phyloP scores from a whole-genome alignment of 176 grass and related monocot species.

The Microstegium vimineum region DNA sequence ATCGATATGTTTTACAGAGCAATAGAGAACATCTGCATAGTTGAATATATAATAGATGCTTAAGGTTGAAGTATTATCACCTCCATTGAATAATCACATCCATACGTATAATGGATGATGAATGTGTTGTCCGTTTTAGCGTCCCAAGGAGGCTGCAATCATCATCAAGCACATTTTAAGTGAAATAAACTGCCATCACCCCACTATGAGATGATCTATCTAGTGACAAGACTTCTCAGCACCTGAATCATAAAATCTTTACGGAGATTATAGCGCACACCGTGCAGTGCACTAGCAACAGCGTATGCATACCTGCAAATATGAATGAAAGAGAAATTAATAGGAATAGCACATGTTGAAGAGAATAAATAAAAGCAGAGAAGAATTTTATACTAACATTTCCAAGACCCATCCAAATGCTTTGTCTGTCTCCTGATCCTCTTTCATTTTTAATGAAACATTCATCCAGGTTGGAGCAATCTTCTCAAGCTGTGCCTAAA shows the following conservation, averaged over 20 bases:
- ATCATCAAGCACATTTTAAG: conserved; percentile 29
- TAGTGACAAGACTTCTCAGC: conserved; percentile 23
- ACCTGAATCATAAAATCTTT: conserved; percentile 99
- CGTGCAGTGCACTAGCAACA: conserved; percentile 95
- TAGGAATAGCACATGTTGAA: not conserved
- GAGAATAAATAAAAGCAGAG: not conserved
- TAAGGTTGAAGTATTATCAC: conserved; percentile 30
- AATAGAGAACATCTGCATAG: not conserved
- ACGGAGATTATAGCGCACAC: conserved; percentile 84
- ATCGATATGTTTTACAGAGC: conserved; percentile 16
- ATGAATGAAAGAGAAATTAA: conserved; percentile 4
- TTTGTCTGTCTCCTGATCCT: conserved; percentile 81
- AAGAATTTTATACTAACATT: conserved; percentile 60
- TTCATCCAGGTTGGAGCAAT: conserved; percentile 99
- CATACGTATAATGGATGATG: conserved; percentile 96
- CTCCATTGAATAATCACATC: conserved; percentile 87
- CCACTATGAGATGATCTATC: conserved; percentile 17
- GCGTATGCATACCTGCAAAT: conserved; percentile 94
- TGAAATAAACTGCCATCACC: conserved; percentile 7
- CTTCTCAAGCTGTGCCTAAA: conserved; percentile 71
- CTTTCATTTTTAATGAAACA: conserved; percentile 91
- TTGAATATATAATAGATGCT: conserved; percentile 9
- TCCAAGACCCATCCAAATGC: conserved; percentile 99
- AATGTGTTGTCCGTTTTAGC: conserved; percentile 49
- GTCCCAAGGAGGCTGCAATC: conserved; percentile 90